Evolutionary conservation across 2,329 filamentous ascomycete genomes (phyloP).

Genomic region (Biscogniauxia marginata): DNA sequence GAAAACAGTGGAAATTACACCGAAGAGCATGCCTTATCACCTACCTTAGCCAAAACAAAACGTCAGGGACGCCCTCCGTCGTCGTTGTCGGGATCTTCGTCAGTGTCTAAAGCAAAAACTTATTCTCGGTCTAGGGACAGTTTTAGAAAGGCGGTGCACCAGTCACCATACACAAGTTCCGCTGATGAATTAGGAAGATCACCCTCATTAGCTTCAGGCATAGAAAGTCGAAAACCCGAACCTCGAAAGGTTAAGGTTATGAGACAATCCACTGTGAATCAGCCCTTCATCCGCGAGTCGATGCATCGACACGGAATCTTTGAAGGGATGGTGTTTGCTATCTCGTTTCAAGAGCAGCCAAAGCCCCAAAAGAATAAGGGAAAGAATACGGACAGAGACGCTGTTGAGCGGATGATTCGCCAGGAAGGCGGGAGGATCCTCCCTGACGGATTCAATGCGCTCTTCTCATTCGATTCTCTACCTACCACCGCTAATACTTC

Average conservation of each 20-base stretch:
- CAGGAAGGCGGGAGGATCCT: conserved; percentile 73
- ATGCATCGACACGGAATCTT: conserved; percentile 52
- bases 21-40: conserved; percentile 28
- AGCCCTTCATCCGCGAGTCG: conserved; percentile 13
- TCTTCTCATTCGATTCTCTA: conserved; percentile 59
- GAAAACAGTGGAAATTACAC: conserved; percentile 24
- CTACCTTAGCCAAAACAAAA: conserved; percentile 30
- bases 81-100: conserved; percentile 18
- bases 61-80: conserved; percentile 25
- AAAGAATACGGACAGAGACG: conserved; percentile 40
- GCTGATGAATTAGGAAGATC: conserved; percentile 48
- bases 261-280: conserved; percentile 21
- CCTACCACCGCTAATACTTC: conserved; percentile 27
- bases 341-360: conserved; percentile 63
- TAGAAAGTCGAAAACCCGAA: conserved; percentile 16
- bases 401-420: conserved; percentile 61
- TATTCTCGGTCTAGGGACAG: conserved; percentile 22
- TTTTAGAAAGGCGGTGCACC: conserved; percentile 25
- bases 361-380: conserved; percentile 52
- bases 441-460: conserved; percentile 72
- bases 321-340: conserved; percentile 79
- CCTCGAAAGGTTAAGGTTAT: conserved; percentile 21
- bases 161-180: conserved; percentile 32
- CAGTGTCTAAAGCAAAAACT: conserved; percentile 26
- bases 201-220: conserved; percentile 32